Percentiles rank a stretch among this genome's conserved stretches.
phyloP scores from a whole-genome alignment of 2,329 filamentous ascomycete genomes.

The Pseudocercospora macadamiae region DNA sequence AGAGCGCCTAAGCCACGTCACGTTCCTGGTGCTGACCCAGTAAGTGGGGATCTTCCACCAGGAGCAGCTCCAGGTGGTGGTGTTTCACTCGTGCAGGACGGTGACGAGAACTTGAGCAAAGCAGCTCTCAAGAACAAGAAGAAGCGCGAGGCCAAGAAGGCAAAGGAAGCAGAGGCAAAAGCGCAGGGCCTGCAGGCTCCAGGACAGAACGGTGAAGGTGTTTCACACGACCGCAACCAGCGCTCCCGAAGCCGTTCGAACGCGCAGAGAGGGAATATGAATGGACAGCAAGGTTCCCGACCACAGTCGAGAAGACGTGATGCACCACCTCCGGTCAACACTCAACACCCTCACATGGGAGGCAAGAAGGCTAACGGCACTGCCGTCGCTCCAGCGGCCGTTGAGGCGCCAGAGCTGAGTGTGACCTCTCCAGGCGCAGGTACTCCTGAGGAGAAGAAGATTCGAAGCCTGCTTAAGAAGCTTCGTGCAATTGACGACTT shows the following conservation, averaged over 20 bases:
- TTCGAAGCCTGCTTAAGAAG: conserved; percentile 92
- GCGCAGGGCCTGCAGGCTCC: conserved; percentile 47
- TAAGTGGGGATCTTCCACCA: conserved; percentile 59
- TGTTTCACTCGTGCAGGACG: conserved; percentile 65
- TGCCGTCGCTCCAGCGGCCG: conserved; percentile 13
- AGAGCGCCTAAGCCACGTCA: conserved; percentile 68
- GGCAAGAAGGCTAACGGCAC: conserved; percentile 21
- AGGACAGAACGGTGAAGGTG: conserved; percentile 48
- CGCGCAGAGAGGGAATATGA: conserved; percentile 12
- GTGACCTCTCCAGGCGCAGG: conserved; percentile 61
- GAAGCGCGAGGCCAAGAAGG: conserved; percentile 92
- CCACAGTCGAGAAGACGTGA: conserved; percentile 32
- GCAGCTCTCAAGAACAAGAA: conserved; percentile 96
- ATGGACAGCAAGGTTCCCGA: conserved; percentile 30
- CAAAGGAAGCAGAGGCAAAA: conserved; percentile 74
- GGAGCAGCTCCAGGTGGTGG: conserved; percentile 69
- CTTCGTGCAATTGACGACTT: conserved; percentile 96
- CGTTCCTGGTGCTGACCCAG: conserved; percentile 83
- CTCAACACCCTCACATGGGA: conserved; percentile 31
- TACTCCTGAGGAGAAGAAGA: conserved; percentile 87
- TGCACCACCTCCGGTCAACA: conserved; percentile 29
- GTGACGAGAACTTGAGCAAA: conserved; percentile 78
- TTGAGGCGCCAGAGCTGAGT: conserved; percentile 51
- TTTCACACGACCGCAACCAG: conserved; percentile 31
- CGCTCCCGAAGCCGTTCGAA: conserved; percentile 39